Evolutionary conservation across 148 eudicot species (phyloP).

Genomic region (Diospyros lotus): DNA sequence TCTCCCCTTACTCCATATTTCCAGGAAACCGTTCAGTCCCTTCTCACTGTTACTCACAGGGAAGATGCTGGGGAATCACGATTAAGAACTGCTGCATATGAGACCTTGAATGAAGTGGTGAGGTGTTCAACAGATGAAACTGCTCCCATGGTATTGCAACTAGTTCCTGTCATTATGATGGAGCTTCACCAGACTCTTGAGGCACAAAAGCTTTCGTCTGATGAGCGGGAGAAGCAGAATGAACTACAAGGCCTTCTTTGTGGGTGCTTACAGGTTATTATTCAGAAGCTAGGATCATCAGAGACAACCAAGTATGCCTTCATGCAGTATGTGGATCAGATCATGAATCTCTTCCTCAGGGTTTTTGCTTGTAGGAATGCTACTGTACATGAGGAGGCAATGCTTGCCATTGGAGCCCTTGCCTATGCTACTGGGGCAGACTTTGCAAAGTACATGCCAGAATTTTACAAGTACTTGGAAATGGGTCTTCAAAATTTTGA

Average conservation of each 20-base stretch:
- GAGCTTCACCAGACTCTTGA: conserved; percentile 90
- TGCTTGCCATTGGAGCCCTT: conserved; percentile 92
- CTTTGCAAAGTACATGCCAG: conserved; percentile 70
- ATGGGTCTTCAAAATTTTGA: conserved; percentile 95
- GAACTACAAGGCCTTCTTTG: conserved; percentile 94
- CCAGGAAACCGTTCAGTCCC: conserved; percentile 81
- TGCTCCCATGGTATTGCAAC: conserved; percentile 69
- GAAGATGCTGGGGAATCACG: conserved; percentile 91
- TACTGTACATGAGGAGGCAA: conserved; percentile 93
- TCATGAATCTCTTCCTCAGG: conserved; percentile 73
- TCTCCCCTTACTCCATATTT: conserved; percentile 80
- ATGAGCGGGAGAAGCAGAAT: conserved; percentile 70
- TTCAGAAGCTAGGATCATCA: conserved; percentile 81
- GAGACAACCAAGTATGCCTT: conserved; percentile 60
- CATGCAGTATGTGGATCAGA: conserved; percentile 77
- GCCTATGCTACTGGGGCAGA: conserved; percentile 81
- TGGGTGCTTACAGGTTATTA: conserved; percentile 90
- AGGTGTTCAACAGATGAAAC: conserved; percentile 94
- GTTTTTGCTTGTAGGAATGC: conserved; percentile 87
- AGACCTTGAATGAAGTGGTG: conserved; percentile 90
- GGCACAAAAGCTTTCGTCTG: conserved; percentile 69
- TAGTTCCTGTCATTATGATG: conserved; percentile 80
- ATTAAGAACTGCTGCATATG: conserved; percentile 84
- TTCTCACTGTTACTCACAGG: conserved; percentile 75
- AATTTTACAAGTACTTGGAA: conserved; percentile 83